Conservation (phyloP, 1,139 yeast genomes). For the Candida sojae region DNA sequence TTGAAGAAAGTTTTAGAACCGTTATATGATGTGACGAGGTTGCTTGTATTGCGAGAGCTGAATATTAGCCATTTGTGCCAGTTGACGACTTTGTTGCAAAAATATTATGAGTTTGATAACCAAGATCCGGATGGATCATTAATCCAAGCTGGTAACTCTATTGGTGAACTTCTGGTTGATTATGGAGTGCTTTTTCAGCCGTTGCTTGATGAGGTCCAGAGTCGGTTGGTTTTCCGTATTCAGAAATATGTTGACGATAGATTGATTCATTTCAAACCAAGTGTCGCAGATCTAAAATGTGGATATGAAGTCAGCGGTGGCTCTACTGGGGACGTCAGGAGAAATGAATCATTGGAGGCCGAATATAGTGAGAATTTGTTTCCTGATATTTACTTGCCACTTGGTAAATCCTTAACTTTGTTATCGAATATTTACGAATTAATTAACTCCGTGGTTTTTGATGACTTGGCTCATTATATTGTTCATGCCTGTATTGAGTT, state of each 20-base stretch:
- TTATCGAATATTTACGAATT: slow-evolving; percentile 80
- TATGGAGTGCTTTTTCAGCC: slow-evolving; percentile 69
- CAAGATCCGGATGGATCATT: slow-evolving; percentile 19
- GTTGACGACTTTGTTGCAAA: slow-evolving; percentile 67
- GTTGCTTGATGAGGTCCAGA: slow-evolving; percentile 73
- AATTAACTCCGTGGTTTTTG: slow-evolving; percentile 75
- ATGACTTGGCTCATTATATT: slow-evolving; percentile 84
- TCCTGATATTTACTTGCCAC: slow-evolving; percentile 69
- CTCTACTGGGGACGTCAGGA: slow-evolving; percentile 6
- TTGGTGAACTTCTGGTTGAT: slow-evolving; percentile 27
- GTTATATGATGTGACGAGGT: slow-evolving; percentile 68
- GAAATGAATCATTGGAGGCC: slow-evolving; percentile 24
- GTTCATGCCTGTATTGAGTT: slow-evolving; percentile 74
- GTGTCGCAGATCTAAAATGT: slow-evolving; percentile 64
- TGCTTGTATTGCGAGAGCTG: slow-evolving; percentile 65
- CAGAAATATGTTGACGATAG: slow-evolving; percentile 72
- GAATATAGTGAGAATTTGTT: slow-evolving; percentile 44
- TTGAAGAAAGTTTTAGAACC: slow-evolving; percentile 70
- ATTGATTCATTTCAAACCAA: slow-evolving; percentile 66
- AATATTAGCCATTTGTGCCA: slow-evolving; percentile 73
- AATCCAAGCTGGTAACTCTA: slow-evolving; percentile 8
- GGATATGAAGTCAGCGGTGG: slow-evolving; percentile 40
- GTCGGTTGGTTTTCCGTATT: slow-evolving; percentile 75
- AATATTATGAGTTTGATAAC: slow-evolving; percentile 59
- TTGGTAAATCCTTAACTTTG: slow-evolving; percentile 68